phyloP scores from a whole-genome alignment of 805 yeast genomes.

The Myxozyma udenii region DNA sequence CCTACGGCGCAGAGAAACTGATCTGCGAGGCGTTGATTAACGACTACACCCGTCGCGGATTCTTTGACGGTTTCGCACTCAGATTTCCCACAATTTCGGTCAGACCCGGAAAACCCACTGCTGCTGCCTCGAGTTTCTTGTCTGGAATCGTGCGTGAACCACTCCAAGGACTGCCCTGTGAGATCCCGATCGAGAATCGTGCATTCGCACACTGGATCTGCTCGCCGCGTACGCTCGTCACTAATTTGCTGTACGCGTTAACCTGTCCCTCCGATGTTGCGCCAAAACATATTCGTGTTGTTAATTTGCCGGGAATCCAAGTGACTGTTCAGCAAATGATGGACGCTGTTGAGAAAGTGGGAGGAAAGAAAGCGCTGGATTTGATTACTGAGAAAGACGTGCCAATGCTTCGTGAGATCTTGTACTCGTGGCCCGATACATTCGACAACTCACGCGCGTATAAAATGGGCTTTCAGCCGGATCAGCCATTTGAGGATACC shows the following conservation, averaged over 20 bases:
- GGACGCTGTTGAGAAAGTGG: slow-evolving; percentile 30
- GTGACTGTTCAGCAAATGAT: slow-evolving; percentile 33
- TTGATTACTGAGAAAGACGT: slow-evolving; percentile 28
- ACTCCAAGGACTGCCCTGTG: slow-evolving; percentile 27
- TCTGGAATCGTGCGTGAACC: slow-evolving; percentile 34
- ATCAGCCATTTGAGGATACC: slow-evolving; percentile 19
- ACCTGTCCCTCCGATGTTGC: slow-evolving; percentile 17
- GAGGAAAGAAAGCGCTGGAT: slow-evolving; percentile 26
- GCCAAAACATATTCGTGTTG: slow-evolving; percentile 25
- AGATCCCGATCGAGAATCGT: slow-evolving; percentile 29
- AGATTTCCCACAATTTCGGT: slow-evolving; percentile 30
- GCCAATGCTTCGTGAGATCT: slow-evolving; percentile 25
- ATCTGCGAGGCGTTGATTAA: slow-evolving; percentile 31
- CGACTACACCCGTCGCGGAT: slow-evolving; percentile 33
- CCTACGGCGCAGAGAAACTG: slow-evolving; percentile 34
- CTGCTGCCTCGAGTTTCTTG: slow-evolving; percentile 33
- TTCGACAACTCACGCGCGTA: slow-evolving; percentile 27
- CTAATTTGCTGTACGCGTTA: slow-evolving; percentile 29
- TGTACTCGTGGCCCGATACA: slow-evolving; percentile 31
- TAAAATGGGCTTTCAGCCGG: slow-evolving; percentile 20
- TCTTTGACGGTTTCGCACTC: slow-evolving; percentile 30
- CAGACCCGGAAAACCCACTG: slow-evolving; percentile 33
- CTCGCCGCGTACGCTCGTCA: slow-evolving; percentile 29
- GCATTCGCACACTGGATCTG: slow-evolving; percentile 31
- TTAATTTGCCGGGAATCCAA: slow-evolving; percentile 33